Conservation (phyloP, 257 asterid genomes). For the Thymus mandschuricus region DNA sequence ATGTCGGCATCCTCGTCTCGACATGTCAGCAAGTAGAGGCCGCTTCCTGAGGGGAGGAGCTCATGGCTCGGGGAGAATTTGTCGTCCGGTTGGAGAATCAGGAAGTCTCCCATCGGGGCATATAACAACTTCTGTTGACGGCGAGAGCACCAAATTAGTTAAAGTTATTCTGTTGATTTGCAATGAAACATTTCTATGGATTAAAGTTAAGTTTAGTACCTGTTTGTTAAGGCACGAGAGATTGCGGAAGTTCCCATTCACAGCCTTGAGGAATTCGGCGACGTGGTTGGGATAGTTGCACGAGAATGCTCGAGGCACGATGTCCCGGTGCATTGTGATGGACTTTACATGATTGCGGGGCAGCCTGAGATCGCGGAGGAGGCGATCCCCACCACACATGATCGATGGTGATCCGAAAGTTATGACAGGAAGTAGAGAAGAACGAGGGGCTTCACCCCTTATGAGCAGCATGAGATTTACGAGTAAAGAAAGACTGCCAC, state of each 20-base stretch:
- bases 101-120: conserved; percentile 83
- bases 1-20: conserved; percentile 42
- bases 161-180: background rate
- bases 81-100: conserved; percentile 88
- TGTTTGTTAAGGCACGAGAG: conserved; percentile 81
- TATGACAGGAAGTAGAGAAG: conserved; percentile 84
- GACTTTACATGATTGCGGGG: conserved; percentile 76
- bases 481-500: conserved; percentile 89
- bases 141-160: background rate
- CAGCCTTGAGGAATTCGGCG: conserved; percentile 86
- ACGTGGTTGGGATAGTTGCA: conserved; percentile 91
- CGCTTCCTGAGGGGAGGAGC: conserved; percentile 89
- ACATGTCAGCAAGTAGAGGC: conserved; percentile 66
- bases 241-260: conserved; percentile 75
- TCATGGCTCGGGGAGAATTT: conserved; percentile 86
- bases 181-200: too few relatives aligned
- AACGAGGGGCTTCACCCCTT: conserved; percentile 66
- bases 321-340: conserved; percentile 89
- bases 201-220: conserved; percentile 42
- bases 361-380: conserved; percentile 63
- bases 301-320: conserved; percentile 95
- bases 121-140: conserved; percentile 72
- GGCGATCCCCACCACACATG: conserved; percentile 94
- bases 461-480: conserved; percentile 84
- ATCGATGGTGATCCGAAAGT: conserved; percentile 90